These are phyloP conservation scores for Cicer arietinum DNA, from an alignment of 306 rosid species.

Conservation along the genomic window DNA sequence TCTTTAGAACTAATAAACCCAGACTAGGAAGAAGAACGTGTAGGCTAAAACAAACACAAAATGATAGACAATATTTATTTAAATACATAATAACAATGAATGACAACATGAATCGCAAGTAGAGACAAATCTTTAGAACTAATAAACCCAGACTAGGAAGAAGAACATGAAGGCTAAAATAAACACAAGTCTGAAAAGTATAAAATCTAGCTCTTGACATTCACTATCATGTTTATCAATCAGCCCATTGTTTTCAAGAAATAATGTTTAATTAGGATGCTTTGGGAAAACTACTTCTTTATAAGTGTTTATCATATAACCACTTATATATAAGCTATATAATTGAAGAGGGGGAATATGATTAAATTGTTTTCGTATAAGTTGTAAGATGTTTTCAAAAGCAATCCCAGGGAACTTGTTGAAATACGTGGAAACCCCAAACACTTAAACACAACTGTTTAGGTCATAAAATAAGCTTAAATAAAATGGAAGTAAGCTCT, in stretches of 20 bases:
- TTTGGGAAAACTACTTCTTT: not conserved
- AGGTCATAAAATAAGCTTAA: not conserved
- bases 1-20: constrained; percentile 15
- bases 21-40: not conserved
- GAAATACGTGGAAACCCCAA: not conserved
- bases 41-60: constrained; percentile 23
- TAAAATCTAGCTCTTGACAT: constrained; percentile 11
- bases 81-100: constrained; percentile 2
- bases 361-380: not conserved
- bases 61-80: constrained; percentile 12
- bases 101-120: constrained; percentile 1
- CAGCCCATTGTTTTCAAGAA: constrained; percentile 28
- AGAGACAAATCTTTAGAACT: constrained; percentile 16
- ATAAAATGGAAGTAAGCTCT: not conserved
- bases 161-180: not conserved
- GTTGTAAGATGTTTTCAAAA: not conserved
- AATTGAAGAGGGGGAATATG: not conserved
- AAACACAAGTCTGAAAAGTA: not conserved
- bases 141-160: not conserved
- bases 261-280: not conserved
- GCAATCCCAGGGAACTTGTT: not conserved
- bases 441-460: not conserved
- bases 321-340: not conserved
- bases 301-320: not conserved
- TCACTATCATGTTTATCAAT: constrained; percentile 19